Evolutionary conservation across 352 stramenopile species (phyloP).

Genomic region (Phytophthora sansomeana): DNA sequence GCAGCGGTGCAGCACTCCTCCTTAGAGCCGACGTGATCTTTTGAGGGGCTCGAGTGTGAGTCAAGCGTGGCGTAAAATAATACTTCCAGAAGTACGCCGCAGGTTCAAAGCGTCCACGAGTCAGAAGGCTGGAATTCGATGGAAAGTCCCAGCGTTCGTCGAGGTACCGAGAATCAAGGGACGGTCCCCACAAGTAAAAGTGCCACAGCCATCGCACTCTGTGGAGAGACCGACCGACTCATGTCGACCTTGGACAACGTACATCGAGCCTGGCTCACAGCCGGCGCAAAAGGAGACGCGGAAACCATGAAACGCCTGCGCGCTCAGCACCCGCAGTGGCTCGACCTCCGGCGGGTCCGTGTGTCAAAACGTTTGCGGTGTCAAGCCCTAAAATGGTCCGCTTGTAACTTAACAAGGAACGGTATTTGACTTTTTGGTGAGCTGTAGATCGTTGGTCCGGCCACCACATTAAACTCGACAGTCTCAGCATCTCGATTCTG

Average conservation of each 20-base stretch:
- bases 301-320: slow-evolving; percentile 20
- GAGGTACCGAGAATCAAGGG: too few species aligned
- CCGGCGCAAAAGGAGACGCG: slow-evolving; percentile 17
- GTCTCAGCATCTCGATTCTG: not conserved
- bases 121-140: too few species aligned
- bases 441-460: too few species aligned
- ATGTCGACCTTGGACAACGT: slow-evolving; percentile 18
- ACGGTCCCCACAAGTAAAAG: slow-evolving; percentile 21
- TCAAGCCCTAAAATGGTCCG: too few species aligned
- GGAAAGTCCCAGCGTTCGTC: too few species aligned
- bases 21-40: too few species aligned
- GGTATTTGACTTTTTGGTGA: not conserved
- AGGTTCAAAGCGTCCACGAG: too few species aligned
- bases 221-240: not conserved
- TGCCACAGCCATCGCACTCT: slow-evolving; percentile 1
- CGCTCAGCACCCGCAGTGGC: slow-evolving; percentile 29
- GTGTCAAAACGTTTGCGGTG: not conserved
- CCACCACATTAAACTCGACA: not conserved
- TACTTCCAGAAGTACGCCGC: too few species aligned
- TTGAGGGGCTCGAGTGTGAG: too few species aligned
- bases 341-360: slow-evolving; percentile 22
- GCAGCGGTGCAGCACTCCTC: too few species aligned
- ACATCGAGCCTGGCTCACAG: slow-evolving; percentile 22
- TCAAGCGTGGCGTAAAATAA: too few species aligned
- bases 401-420: not conserved